Evolutionary conservation across 2,329 filamentous ascomycete genomes (phyloP).

Genomic region (Boeremia exigua): DNA sequence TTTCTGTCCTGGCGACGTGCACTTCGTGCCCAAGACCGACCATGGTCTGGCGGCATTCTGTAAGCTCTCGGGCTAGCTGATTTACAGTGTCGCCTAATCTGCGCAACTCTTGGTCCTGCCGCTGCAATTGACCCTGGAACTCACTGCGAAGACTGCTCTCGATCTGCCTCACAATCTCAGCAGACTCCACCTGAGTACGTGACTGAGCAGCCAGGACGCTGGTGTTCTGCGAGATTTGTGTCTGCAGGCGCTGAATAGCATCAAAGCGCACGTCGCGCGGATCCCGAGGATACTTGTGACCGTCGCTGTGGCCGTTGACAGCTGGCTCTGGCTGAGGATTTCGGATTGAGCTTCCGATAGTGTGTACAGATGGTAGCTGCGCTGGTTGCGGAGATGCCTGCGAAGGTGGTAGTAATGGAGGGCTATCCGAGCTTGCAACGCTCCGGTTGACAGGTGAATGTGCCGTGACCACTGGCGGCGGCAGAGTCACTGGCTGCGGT

Average conservation of each 20-base stretch:
- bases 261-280: constrained; percentile 44
- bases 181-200: constrained; percentile 38
- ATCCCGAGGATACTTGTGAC: constrained; percentile 38
- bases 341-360: constrained; percentile 18
- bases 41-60: constrained; percentile 46
- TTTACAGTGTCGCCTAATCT: constrained; percentile 50
- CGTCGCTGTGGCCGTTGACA: constrained; percentile 25
- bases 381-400: constrained; percentile 21
- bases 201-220: constrained; percentile 42
- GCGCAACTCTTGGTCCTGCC: constrained; percentile 42
- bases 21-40: constrained; percentile 47
- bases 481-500: constrained; percentile 20
- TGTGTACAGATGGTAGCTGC: constrained; percentile 23
- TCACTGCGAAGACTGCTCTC: constrained; percentile 50
- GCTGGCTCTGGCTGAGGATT: constrained; percentile 23
- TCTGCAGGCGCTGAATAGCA: constrained; percentile 54
- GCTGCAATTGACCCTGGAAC: constrained; percentile 36
- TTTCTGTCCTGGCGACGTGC: constrained; percentile 30
- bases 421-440: not conserved
- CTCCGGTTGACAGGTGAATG: constrained; percentile 22
- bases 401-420: not conserved
- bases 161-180: constrained; percentile 33
- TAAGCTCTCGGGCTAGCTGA: constrained; percentile 51
- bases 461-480: constrained; percentile 19
- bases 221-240: constrained; percentile 57